Percentiles rank a stretch among this genome's conserved stretches.
Conservation (phyloP, 768 basidiomycete genomes). For the Rhizopogon salebrosus region DNA sequence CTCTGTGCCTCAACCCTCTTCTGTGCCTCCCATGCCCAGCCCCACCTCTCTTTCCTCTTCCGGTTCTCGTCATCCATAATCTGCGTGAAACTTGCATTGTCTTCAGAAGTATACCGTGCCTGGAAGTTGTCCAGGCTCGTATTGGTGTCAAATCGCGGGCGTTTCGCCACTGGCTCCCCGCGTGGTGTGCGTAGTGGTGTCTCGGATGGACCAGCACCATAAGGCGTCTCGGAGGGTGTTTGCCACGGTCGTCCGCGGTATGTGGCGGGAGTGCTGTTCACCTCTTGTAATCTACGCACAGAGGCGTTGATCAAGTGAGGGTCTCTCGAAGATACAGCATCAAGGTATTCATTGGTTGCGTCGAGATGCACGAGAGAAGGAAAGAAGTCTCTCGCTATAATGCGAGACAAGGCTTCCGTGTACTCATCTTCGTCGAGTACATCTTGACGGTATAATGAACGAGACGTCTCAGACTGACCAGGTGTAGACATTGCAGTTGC, state of each 20-base stretch:
- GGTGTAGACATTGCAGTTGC: conserved; percentile 26
- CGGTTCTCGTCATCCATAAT: conserved; percentile 89
- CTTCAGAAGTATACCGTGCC: conserved; percentile 89
- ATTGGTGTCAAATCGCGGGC: conserved; percentile 51
- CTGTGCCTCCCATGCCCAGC: conserved; percentile 96
- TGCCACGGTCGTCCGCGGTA: conserved; percentile 28
- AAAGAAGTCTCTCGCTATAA: conserved; percentile 97
- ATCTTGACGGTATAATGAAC: conserved; percentile 66
- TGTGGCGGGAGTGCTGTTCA: conserved; percentile 48
- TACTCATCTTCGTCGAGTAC: conserved; percentile 94
- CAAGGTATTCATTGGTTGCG: conserved; percentile 82
- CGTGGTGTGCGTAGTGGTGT: conserved; percentile 55
- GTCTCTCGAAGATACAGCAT: conserved; percentile 73
- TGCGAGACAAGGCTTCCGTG: conserved; percentile 80
- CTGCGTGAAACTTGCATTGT: conserved; percentile 94
- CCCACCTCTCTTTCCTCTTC: conserved; percentile 72
- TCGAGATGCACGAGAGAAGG: conserved; percentile 88
- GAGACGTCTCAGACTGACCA: conserved; percentile 27
- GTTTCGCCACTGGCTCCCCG: conserved; percentile 47
- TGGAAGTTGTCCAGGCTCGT: conserved; percentile 86
- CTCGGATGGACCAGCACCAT: conserved; percentile 50
- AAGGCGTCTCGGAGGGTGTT: conserved; percentile 64
- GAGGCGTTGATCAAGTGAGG: conserved; percentile 71
- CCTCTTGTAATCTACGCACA: conserved; percentile 65
- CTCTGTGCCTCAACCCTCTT: conserved; percentile 65